phyloP scores from a whole-genome alignment of 768 basidiomycete species.

The Suillus hirtellus region DNA sequence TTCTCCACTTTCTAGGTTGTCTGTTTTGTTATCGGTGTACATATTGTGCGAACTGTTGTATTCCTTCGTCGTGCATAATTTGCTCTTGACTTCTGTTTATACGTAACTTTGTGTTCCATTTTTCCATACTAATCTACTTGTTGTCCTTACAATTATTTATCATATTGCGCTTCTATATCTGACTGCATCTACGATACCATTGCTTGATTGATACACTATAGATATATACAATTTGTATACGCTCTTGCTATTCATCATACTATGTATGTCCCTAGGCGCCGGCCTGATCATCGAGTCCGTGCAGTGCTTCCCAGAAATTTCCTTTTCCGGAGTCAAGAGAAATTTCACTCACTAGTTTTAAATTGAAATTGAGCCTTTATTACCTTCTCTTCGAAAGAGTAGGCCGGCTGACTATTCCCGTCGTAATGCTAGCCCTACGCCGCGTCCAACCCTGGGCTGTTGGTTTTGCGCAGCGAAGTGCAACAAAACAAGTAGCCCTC shows the following conservation, averaged over 20 bases:
- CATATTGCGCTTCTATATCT: constrained; percentile 9
- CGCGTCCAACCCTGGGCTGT: constrained; percentile 13
- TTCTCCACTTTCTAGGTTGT: constrained; percentile 60
- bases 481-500: constrained; percentile 15
- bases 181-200: constrained; percentile 12
- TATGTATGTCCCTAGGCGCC: background rate
- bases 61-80: constrained; percentile 14
- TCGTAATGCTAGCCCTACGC: constrained; percentile 21
- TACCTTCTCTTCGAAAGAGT: background rate
- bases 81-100: constrained; percentile 12
- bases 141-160: constrained; percentile 16
- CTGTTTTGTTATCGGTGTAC: constrained; percentile 16
- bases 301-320: background rate
- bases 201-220: constrained; percentile 9
- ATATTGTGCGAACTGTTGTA: constrained; percentile 9
- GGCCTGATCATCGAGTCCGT: background rate
- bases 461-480: constrained; percentile 14
- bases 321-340: constrained; percentile 1
- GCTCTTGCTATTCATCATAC: background rate
- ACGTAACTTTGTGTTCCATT: constrained; percentile 11
- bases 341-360: background rate
- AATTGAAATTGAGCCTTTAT: background rate
- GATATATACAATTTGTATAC: constrained; percentile 10
- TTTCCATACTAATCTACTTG: constrained; percentile 14
- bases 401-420: no score